Percentiles rank a stretch among this genome's conserved stretches.
Evolutionary conservation across 352 stramenopile genomes (phyloP).

Genomic region (Detonula confervacea): DNA sequence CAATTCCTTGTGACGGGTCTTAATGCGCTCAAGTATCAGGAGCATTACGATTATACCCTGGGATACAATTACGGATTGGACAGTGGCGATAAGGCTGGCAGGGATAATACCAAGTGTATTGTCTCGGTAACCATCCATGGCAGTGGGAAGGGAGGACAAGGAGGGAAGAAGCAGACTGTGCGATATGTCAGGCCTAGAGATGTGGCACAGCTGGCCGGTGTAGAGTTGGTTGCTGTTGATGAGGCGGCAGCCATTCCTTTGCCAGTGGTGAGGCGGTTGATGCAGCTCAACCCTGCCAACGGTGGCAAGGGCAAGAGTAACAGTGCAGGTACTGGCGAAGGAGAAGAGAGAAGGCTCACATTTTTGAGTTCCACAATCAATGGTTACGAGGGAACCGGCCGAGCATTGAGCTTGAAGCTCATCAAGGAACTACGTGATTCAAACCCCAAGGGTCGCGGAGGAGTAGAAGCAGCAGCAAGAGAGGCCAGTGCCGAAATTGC

Average conservation of each 20-base stretch:
- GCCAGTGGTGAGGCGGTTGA: slow-evolving; percentile 94
- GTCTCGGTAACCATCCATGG: slow-evolving; percentile 97
- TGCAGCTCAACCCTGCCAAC: slow-evolving; percentile 73
- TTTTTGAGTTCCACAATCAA: slow-evolving; percentile 99
- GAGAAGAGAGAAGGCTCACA: slow-evolving; percentile 86
- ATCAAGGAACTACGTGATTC: slow-evolving; percentile 97
- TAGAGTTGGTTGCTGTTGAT: slow-evolving; percentile 98
- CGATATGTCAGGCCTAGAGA: slow-evolving; percentile 95
- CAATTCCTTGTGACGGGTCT: slow-evolving; percentile 98
- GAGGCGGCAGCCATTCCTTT: slow-evolving; percentile 99
- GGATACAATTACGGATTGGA: slow-evolving; percentile 75
- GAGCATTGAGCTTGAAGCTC: slow-evolving; percentile 98
- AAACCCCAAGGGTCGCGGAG: slow-evolving; percentile 84
- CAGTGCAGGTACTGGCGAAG: background rate
- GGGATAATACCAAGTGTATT: slow-evolving; percentile 85
- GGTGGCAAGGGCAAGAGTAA: slow-evolving; percentile 35
- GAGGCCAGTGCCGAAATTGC: slow-evolving; percentile 84
- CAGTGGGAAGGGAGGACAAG: slow-evolving; percentile 7
- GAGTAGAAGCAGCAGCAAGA: slow-evolving; percentile 72
- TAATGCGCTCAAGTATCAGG: slow-evolving; percentile 91
- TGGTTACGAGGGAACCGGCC: slow-evolving; percentile 99
- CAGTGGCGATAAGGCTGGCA: slow-evolving; percentile 55
- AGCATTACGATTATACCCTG: slow-evolving; percentile 98
- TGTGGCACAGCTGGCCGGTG: slow-evolving; percentile 95
- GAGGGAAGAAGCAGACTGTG: slow-evolving; percentile 90